Base-by-base conservation (phyloP, 1,284 basidiomycete species). In the Pyrrhoderma lamaoense region DNA sequence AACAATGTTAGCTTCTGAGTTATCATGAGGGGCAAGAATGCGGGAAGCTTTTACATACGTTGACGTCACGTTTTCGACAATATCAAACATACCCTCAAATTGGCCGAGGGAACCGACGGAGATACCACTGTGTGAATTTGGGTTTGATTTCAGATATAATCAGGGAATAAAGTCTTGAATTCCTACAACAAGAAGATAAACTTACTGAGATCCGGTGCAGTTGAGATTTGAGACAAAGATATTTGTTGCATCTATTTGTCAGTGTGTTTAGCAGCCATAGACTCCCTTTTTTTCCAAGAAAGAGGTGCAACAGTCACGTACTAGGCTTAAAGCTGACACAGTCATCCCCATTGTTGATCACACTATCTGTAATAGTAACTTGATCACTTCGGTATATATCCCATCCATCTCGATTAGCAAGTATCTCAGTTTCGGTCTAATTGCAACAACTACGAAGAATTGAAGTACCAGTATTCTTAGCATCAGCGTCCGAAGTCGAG, bases 251-350 rank as follows among this genome's bases (percentile, higher is more conserved):
- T 62, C 70, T 67, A 51, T n/a, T 35, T 21, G n/a, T n/a, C n/a
- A n/a, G n/a, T n/a, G n/a, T n/a, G n/a, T n/a, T n/a, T n/a, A n/a
- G n/a, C n/a, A n/a, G n/a, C n/a, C n/a, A n/a, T n/a, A n/a, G n/a
- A n/a, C n/a, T n/a, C n/a, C n/a, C n/a, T n/a, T n/a, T n/a, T n/a
- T n/a, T n/a, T n/a, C n/a, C n/a, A n/a, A 11, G 11, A 31, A 11
- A 31, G 11, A 31, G 5, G 11, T 31, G 16, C 49, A 36, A 23
- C 23, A 21, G 7, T 1, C 7, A 66, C 60, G 61, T 68, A 72
- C 82, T 85, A 2, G 82, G 76, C 63, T 83, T 83, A 70, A 85
- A 83, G 3, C 73, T 73, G 27, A 84, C 76, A 60, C 80, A 85
- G 61, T 82, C 76, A 55, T 80, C 80, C 3, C 76, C 79, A 49